A percentile compares a stretch with the other conserved stretches of the same genome.
Conservation (phyloP, 1,284 basidiomycete genomes). For the Megacollybia platyphylla region DNA sequence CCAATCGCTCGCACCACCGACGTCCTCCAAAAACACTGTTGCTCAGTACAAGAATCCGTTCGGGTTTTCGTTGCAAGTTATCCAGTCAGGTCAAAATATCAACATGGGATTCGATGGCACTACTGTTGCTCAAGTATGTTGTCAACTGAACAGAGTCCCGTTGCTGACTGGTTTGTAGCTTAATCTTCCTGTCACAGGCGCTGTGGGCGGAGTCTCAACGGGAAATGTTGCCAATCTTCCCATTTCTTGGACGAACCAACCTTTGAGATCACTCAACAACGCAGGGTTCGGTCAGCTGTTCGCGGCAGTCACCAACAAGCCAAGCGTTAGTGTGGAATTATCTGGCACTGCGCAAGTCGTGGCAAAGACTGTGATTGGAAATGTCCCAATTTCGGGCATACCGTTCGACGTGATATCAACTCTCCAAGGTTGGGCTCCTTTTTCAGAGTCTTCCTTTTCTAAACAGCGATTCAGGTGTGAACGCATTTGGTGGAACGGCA, state of each 20-base stretch:
- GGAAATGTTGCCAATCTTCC: slow-evolving; percentile 48
- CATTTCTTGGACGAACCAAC: slow-evolving; percentile 44
- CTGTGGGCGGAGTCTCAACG: slow-evolving; percentile 52
- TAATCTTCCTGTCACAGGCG: slow-evolving; percentile 34
- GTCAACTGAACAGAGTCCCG: slow-evolving; percentile 1
- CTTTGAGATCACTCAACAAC: slow-evolving; percentile 43
- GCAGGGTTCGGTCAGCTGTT: slow-evolving; percentile 47
- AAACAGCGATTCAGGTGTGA: slow-evolving; percentile 24
- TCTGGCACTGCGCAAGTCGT: slow-evolving; percentile 49
- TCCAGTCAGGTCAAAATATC: slow-evolving; percentile 43
- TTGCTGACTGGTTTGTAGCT: slow-evolving; percentile 25
- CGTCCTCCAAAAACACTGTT: slow-evolving; percentile 46
- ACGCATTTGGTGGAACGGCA: slow-evolving; percentile 39
- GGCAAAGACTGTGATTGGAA: slow-evolving; percentile 53
- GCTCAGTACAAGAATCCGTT: slow-evolving; percentile 71
- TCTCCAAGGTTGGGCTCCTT: slow-evolving; percentile 29
- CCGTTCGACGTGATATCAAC: slow-evolving; percentile 46
- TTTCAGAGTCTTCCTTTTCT: neutral
- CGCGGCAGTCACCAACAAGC: slow-evolving; percentile 40
- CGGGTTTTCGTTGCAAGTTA: slow-evolving; percentile 60
- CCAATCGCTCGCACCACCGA: slow-evolving; percentile 45
- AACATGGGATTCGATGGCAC: slow-evolving; percentile 33
- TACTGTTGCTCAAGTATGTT: slow-evolving; percentile 41
- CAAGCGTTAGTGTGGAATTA: slow-evolving; percentile 33
- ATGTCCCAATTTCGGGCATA: slow-evolving; percentile 56